Percentiles rank a stretch among this genome's conserved stretches.
phyloP scores from a whole-genome alignment of 2,329 filamentous ascomycete genomes.

The Diplodia intermedia region DNA sequence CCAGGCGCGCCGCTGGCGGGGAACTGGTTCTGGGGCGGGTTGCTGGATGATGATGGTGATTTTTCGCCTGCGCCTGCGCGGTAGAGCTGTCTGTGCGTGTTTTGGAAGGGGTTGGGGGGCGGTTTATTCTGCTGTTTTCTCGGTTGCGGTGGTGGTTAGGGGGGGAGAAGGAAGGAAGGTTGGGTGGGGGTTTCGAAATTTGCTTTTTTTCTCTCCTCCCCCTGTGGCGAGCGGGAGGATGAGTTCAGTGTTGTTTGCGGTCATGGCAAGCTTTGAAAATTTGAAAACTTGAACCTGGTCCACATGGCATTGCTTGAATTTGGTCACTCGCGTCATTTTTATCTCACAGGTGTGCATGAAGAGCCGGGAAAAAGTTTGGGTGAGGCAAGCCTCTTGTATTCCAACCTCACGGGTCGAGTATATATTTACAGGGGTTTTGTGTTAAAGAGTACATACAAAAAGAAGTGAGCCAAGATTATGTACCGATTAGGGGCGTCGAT shows the following conservation, averaged over 20 bases:
- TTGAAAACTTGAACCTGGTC: neutral
- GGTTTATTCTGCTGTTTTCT: too few relatives aligned
- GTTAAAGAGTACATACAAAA: slow-evolving; percentile 16
- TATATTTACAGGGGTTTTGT: neutral
- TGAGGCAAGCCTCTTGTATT: slow-evolving; percentile 9
- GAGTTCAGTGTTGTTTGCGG: too few relatives aligned
- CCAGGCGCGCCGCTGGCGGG: neutral
- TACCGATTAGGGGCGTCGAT: neutral
- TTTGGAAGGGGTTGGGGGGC: too few relatives aligned
- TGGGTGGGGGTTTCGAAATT: too few relatives aligned
- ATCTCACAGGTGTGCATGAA: neutral
- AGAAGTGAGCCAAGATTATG: slow-evolving; percentile 15
- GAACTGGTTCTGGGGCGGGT: neutral
- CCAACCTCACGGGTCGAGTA: slow-evolving; percentile 1
- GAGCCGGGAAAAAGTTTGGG: neutral
- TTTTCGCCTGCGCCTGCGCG: too few relatives aligned
- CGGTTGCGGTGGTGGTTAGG: too few relatives aligned
- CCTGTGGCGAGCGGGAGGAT: too few relatives aligned
- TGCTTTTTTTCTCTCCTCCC: too few relatives aligned
- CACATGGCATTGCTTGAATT: neutral
- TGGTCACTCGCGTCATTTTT: neutral
- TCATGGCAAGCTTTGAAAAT: neutral
- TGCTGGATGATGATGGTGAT: neutral
- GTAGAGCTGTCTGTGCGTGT: too few relatives aligned
- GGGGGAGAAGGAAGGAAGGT: too few relatives aligned